Evolutionary conservation across 1,284 basidiomycete species (phyloP).

Genomic region (Ustilago cynodontis): DNA sequence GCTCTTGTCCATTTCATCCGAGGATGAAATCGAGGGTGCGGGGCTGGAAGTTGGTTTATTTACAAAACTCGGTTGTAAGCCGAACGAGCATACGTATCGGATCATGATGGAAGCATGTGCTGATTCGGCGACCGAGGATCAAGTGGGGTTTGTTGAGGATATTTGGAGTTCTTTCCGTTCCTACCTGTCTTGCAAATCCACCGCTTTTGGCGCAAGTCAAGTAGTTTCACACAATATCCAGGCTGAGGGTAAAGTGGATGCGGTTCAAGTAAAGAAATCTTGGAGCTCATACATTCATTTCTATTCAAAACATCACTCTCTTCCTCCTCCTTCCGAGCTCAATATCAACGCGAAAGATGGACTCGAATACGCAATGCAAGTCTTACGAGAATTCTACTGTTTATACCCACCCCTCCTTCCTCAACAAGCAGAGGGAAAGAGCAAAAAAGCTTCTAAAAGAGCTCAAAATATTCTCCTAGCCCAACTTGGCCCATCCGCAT

Average conservation of each 20-base stretch:
- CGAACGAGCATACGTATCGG: constrained; percentile 57
- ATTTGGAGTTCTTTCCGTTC: constrained; percentile 45
- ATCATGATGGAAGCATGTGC: constrained; percentile 46
- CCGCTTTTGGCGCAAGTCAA: background rate
- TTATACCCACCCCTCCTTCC: constrained; percentile 29
- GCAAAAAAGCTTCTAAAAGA: constrained; percentile 1
- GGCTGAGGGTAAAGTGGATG: constrained; percentile 13
- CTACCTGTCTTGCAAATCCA: constrained; percentile 3
- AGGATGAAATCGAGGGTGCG: background rate
- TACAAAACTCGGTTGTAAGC: constrained; percentile 27
- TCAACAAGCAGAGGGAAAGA: background rate
- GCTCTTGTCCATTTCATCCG: background rate
- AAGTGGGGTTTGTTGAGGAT: constrained; percentile 10
- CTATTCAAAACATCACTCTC: constrained; percentile 28
- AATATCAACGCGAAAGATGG: background rate
- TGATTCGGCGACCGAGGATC: background rate
- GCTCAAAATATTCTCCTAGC: background rate
- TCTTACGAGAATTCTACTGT: constrained; percentile 10
- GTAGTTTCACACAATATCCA: no score
- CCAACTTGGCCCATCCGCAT: background rate
- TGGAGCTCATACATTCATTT: constrained; percentile 54
- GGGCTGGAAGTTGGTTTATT: constrained; percentile 46
- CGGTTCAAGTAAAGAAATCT: constrained; percentile 32
- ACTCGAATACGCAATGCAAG: constrained; percentile 16
- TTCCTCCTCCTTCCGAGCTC: background rate